phyloP scores from a whole-genome alignment of 441 rosid genomes.

The Euphorbia celastroides region DNA sequence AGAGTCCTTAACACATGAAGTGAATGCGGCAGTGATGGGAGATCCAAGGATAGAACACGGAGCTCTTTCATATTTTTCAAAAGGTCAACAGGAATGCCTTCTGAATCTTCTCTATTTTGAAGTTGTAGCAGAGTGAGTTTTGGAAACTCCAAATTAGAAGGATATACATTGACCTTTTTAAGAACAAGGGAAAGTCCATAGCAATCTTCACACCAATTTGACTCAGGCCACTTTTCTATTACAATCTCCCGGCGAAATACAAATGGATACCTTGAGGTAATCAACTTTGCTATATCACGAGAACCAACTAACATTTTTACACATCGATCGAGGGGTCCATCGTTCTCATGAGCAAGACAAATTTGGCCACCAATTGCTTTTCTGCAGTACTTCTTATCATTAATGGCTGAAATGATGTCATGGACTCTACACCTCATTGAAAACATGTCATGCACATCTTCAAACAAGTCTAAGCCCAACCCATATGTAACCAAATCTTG shows the following conservation, averaged over 20 bases:
- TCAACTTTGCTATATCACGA: not conserved
- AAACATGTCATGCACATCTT: not conserved
- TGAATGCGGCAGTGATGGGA: not conserved
- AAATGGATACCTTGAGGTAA: not conserved
- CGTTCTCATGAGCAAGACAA: not conserved
- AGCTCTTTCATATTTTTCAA: not conserved
- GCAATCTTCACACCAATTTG: not conserved
- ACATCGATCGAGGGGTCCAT: not conserved
- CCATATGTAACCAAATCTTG: not conserved
- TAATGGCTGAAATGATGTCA: not conserved
- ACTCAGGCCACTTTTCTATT: not conserved
- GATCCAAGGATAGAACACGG: not conserved
- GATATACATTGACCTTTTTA: not conserved
- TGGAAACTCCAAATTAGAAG: not conserved
- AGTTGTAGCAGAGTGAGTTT: not conserved
- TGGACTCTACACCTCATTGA: not conserved
- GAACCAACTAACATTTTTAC: not conserved
- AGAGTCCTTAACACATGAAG: not conserved
- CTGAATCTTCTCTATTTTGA: not conserved
- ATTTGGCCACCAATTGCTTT: not conserved
- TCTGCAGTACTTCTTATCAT: not conserved
- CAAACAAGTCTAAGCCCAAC: not conserved
- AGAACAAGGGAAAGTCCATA: not conserved
- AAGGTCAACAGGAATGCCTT: not conserved
- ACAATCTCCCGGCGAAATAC: not conserved